phyloP scores from a whole-genome alignment of 2,329 filamentous ascomycete genomes.

The Pseudogymnoascus sp. region DNA sequence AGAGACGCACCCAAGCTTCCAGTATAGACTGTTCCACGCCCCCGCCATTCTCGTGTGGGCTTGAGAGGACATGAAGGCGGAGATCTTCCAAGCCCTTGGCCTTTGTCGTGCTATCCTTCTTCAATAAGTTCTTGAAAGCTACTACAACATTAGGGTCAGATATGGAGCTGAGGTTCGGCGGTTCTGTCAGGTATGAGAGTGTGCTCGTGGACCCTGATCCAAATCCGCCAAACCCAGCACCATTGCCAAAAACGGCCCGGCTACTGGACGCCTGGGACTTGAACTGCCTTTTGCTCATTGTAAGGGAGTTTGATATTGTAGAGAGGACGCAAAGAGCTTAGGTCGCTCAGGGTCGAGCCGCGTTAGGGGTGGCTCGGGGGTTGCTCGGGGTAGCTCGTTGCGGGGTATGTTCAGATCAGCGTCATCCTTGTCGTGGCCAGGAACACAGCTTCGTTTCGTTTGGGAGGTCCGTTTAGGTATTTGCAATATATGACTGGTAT shows the following conservation, averaged over 20 bases:
- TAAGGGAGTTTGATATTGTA: conserved; percentile 8
- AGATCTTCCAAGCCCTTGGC: conserved; percentile 85
- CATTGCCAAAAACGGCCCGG: conserved; percentile 20
- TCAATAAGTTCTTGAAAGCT: conserved; percentile 84
- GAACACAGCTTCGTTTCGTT: not conserved
- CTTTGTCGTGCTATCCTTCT: conserved; percentile 91
- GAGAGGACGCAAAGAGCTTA: not conserved
- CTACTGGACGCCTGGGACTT: conserved; percentile 30
- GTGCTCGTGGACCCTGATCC: conserved; percentile 35
- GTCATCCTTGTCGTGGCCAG: not conserved
- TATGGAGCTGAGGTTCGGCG: conserved; percentile 70
- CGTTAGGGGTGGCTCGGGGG: not conserved
- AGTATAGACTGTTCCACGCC: conserved; percentile 75
- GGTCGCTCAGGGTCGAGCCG: not conserved
- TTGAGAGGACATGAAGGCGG: conserved; percentile 52
- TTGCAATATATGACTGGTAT: not conserved
- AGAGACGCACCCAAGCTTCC: conserved; percentile 70
- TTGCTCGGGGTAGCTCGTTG: conserved; percentile 7
- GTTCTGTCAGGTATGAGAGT: conserved; percentile 82
- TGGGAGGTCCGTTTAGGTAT: not conserved
- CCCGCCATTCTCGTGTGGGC: conserved; percentile 46
- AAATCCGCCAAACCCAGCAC: conserved; percentile 26
- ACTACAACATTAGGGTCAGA: conserved; percentile 77
- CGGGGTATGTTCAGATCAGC: not conserved
- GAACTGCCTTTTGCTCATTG: conserved; percentile 26